phyloP scores from a whole-genome alignment of 495 filamentous ascomycete species.

The Neurospora sp. region DNA sequence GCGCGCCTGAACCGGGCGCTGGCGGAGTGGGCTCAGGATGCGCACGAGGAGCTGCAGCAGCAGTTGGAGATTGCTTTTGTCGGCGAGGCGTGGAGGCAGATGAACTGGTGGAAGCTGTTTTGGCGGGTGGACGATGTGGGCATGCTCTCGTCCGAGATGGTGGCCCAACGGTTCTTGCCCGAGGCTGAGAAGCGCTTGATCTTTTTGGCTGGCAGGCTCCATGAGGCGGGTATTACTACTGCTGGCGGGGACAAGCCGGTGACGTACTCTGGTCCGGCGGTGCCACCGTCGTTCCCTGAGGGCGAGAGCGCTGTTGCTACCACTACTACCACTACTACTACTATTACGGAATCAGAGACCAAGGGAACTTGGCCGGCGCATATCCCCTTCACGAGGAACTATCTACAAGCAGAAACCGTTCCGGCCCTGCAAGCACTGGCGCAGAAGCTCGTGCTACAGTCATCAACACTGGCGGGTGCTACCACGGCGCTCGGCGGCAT shows the following conservation, averaged over 20 bases:
- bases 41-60: slow-evolving; percentile 73
- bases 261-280: slow-evolving; percentile 12
- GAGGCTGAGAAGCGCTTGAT: slow-evolving; percentile 65
- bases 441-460: slow-evolving; percentile 66
- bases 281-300: not conserved
- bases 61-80: slow-evolving; percentile 66
- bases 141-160: slow-evolving; percentile 66
- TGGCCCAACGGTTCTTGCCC: slow-evolving; percentile 62
- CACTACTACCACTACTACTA: not conserved
- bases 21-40: slow-evolving; percentile 61
- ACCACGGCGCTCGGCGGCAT: slow-evolving; percentile 56
- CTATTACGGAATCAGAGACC: not conserved
- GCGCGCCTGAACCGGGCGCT: slow-evolving; percentile 47
- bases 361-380: slow-evolving; percentile 30
- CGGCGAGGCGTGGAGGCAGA: slow-evolving; percentile 56
- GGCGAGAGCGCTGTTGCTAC: not conserved
- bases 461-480: slow-evolving; percentile 54
- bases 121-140: slow-evolving; percentile 89
- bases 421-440: slow-evolving; percentile 71
- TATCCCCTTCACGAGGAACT: slow-evolving; percentile 47
- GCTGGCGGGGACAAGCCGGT: not conserved
- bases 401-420: slow-evolving; percentile 52
- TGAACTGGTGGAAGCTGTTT: slow-evolving; percentile 91
- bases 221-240: slow-evolving; percentile 40
- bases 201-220: slow-evolving; percentile 71